Evolutionary conservation across 805 yeast species (phyloP).

Genomic region (Tanozyma kutaoensis): DNA sequence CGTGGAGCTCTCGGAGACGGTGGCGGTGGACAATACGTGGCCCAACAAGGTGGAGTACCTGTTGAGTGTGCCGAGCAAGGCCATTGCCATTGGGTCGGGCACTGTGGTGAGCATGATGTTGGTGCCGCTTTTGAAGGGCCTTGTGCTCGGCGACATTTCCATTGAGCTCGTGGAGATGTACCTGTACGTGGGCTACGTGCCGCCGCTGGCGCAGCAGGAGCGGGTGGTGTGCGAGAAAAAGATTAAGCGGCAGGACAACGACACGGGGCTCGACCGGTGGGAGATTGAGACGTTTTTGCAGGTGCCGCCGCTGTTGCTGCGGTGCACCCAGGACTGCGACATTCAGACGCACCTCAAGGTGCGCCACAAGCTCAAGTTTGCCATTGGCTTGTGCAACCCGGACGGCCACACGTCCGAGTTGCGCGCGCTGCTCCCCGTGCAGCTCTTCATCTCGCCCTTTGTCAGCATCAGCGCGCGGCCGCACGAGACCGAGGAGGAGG

Average conservation of each 20-base stretch:
- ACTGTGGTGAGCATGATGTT: conserved; percentile 57
- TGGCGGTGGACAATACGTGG: conserved; percentile 92
- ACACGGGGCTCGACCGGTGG: conserved; percentile 50
- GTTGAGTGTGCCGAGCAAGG: conserved; percentile 74
- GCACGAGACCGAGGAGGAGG: conserved; percentile 5
- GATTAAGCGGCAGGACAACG: conserved; percentile 27
- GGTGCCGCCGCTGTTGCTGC: conserved; percentile 61
- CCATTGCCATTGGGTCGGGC: conserved; percentile 79
- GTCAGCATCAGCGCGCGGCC: conserved; percentile 50
- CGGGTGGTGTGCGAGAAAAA: conserved; percentile 39
- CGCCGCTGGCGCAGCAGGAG: conserved; percentile 49
- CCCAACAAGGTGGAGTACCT: conserved; percentile 87
- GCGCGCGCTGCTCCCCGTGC: conserved; percentile 79
- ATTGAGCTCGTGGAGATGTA: conserved; percentile 58
- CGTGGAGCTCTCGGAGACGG: conserved; percentile 78
- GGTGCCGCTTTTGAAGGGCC: conserved; percentile 73
- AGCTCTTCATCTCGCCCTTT: conserved; percentile 66
- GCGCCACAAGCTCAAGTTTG: conserved; percentile 78
- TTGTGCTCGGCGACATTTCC: conserved; percentile 61
- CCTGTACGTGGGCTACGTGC: conserved; percentile 38
- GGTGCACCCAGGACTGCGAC: conserved; percentile 81
- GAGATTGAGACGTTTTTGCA: conserved; percentile 46
- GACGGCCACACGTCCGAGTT: conserved; percentile 91
- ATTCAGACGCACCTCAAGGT: conserved; percentile 60
- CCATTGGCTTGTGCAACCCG: conserved; percentile 65